These are phyloP conservation scores for Bertia moriformis DNA, from an alignment of 2,329 filamentous ascomycete species.

Conservation along the genomic window DNA sequence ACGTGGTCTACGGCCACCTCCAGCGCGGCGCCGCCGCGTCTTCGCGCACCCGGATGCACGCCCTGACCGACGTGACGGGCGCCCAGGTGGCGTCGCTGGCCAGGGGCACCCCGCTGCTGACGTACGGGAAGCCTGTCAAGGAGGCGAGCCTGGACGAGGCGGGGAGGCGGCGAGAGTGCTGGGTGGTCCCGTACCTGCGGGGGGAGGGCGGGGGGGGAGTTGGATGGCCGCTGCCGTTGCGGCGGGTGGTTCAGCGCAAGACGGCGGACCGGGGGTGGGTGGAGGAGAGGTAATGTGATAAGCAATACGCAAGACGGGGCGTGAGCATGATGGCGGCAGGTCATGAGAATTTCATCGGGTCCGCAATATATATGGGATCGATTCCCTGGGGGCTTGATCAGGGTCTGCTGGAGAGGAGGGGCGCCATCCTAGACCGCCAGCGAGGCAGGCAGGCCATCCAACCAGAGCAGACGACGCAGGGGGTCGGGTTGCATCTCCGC, in stretches of 20 bases:
- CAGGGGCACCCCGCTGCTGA: conserved; percentile 70
- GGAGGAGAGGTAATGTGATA: too few species aligned
- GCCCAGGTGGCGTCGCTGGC: conserved; percentile 65
- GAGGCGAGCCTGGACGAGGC: conserved; percentile 52
- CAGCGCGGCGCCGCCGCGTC: conserved; percentile 48
- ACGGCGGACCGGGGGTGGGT: conserved; percentile 62
- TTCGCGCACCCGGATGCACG: conserved; percentile 72
- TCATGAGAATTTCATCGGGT: too few species aligned
- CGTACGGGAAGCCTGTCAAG: conserved; percentile 81
- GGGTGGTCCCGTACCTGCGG: conserved; percentile 65
- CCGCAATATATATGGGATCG: too few species aligned
- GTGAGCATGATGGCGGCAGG: too few species aligned
- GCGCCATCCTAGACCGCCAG: too few species aligned
- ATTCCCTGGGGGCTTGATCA: too few species aligned
- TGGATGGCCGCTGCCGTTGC: conserved; percentile 73
- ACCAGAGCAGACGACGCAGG: too few species aligned
- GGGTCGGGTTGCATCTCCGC: too few species aligned
- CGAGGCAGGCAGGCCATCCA: too few species aligned
- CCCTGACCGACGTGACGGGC: conserved; percentile 66
- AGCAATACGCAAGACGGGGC: too few species aligned
- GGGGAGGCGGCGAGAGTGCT: conserved; percentile 51
- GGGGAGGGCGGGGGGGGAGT: conserved; percentile 50
- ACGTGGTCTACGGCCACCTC: conserved; percentile 74
- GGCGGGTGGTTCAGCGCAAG: conserved; percentile 69
- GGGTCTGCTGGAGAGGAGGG: too few species aligned